Evolutionary conservation across 371 early-diverging fungal genomes (phyloP).

Genomic region (Phascolomyces articulosus): DNA sequence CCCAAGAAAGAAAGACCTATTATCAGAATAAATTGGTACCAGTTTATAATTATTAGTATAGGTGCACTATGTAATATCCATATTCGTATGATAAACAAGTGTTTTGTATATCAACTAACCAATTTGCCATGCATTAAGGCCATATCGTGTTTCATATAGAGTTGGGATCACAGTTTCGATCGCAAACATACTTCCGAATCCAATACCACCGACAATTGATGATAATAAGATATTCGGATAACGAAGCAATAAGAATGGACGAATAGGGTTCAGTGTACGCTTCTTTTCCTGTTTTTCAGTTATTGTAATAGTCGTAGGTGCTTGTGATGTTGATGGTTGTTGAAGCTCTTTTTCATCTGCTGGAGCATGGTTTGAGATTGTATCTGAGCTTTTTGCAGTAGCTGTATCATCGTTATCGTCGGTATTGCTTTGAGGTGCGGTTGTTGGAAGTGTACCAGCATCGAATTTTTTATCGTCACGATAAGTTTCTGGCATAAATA

Average conservation of each 20-base stretch:
- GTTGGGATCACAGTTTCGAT: conserved; percentile 44
- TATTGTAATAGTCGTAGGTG: neutral
- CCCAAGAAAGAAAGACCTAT: conserved; percentile 45
- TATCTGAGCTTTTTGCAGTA: neutral
- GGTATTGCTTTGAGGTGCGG: neutral
- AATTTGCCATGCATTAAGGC: conserved; percentile 42
- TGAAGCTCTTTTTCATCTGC: neutral
- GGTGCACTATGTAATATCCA: too few relatives aligned
- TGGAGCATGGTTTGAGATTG: neutral
- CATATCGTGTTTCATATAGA: conserved; percentile 31
- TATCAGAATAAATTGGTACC: neutral
- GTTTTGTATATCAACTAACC: too few relatives aligned
- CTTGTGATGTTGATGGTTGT: neutral
- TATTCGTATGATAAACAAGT: too few relatives aligned
- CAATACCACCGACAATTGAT: conserved; percentile 47
- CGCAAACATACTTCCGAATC: conserved; percentile 56
- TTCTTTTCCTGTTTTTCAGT: conserved; percentile 1
- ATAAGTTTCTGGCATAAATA: conserved; percentile 66
- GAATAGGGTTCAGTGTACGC: conserved; percentile 29
- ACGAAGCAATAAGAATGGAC: conserved; percentile 37
- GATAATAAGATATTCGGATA: conserved; percentile 52
- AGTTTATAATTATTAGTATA: too few relatives aligned
- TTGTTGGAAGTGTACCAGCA: neutral
- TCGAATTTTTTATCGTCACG: conserved; percentile 30
- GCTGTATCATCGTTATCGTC: neutral